phyloP scores from a whole-genome alignment of 2,329 filamentous ascomycete genomes.

The Corinectria fuckeliana region DNA sequence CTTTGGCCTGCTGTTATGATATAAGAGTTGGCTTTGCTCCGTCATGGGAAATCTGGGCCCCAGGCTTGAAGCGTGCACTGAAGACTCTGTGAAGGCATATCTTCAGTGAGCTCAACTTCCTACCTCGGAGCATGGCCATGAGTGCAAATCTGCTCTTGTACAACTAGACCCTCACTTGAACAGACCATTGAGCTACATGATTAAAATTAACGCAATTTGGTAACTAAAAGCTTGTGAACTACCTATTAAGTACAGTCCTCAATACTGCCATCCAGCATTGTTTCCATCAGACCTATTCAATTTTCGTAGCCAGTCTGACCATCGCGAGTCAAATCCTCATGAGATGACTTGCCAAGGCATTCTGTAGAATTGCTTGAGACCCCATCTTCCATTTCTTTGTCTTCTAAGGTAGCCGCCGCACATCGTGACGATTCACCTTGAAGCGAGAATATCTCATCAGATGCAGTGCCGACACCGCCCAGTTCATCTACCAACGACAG shows the following conservation, averaged over 20 bases:
- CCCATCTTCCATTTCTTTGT: neutral
- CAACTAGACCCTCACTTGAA: neutral
- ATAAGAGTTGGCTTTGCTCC: slow-evolving; percentile 72
- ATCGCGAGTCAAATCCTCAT: neutral
- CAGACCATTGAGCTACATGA: no score
- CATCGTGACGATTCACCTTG: neutral
- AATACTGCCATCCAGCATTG: neutral
- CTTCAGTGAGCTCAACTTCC: slow-evolving; percentile 71
- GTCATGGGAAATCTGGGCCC: slow-evolving; percentile 55
- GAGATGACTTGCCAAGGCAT: no score
- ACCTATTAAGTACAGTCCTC: neutral
- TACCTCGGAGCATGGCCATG: no score
- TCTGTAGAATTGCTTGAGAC: neutral
- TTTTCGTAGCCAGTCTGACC: neutral
- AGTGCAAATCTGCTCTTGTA: no score
- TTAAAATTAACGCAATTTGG: neutral
- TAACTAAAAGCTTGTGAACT: neutral
- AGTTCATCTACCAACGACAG: neutral
- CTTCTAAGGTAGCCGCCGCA: neutral
- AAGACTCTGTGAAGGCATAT: slow-evolving; percentile 51
- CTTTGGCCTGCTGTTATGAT: slow-evolving; percentile 78
- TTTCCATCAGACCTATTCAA: neutral
- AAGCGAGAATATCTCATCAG: neutral
- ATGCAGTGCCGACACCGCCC: neutral
- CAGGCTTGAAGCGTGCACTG: slow-evolving; percentile 69